A percentile compares a stretch with the other conserved stretches of the same genome.
Evolutionary conservation across 2,329 filamentous ascomycete species (phyloP).

Genomic region (Juglanconis oblonga): DNA sequence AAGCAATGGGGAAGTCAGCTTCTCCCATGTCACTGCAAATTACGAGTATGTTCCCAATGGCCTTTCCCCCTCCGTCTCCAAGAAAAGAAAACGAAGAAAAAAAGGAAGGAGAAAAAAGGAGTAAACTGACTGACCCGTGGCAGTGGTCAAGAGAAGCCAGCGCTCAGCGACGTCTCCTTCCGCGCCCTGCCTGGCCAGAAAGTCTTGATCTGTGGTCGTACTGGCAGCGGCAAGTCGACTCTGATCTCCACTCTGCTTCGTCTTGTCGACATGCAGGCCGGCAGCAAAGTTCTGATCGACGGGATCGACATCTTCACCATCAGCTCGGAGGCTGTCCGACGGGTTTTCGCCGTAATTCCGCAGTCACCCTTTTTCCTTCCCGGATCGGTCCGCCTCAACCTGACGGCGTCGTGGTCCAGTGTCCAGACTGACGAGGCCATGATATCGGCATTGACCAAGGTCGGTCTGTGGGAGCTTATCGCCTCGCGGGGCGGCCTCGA

Average conservation of each 20-base stretch:
- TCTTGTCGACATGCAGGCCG: conserved; percentile 39
- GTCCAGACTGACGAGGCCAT: conserved; percentile 23
- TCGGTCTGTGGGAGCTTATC: conserved; percentile 35
- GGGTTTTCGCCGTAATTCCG: conserved; percentile 40
- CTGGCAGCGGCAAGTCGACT: conserved; percentile 20
- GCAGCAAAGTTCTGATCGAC: conserved; percentile 42
- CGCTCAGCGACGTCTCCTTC: no score
- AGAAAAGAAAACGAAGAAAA: no score
- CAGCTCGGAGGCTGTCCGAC: conserved; percentile 24
- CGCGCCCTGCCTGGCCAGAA: background rate
- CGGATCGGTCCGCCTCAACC: background rate
- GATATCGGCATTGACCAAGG: conserved; percentile 38
- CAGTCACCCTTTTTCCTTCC: conserved; percentile 36
- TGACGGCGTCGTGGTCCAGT: background rate
- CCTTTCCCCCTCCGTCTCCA: no score
- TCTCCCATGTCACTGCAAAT: no score
- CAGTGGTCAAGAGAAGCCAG: no score
- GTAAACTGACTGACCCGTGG: no score
- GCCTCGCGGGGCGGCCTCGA: background rate
- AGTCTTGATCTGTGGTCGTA: background rate
- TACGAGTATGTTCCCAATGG: no score
- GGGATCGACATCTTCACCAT: conserved; percentile 33
- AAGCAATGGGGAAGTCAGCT: no score
- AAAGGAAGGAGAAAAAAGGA: no score
- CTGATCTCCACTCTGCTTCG: conserved; percentile 34